Evolutionary conservation across 2,329 filamentous ascomycete genomes (phyloP).

Genomic region (Talaromyces funiculosus): DNA sequence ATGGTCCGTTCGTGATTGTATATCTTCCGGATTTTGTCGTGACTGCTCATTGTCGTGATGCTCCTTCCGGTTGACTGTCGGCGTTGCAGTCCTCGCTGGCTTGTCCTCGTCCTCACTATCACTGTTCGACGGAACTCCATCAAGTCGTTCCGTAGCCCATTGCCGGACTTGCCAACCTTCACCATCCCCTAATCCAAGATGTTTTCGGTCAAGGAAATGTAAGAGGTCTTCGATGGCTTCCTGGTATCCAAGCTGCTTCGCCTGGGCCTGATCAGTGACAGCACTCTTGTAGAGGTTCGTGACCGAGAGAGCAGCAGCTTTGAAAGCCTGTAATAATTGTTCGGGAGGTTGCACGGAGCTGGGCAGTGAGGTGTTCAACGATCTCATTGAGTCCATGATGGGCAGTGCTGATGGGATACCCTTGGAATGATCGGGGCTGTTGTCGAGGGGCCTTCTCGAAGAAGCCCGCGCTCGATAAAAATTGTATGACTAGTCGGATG

Average conservation of each 20-base stretch:
- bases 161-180: constrained; percentile 64
- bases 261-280: constrained; percentile 67
- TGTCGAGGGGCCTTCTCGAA: constrained; percentile 3
- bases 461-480: constrained; percentile 6
- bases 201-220: constrained; percentile 75
- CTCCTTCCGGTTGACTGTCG: constrained; percentile 29
- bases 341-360: constrained; percentile 45
- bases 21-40: constrained; percentile 17
- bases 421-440: not conserved
- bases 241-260: constrained; percentile 79
- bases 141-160: constrained; percentile 50
- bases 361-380: constrained; percentile 58
- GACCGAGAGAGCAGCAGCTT: constrained; percentile 83
- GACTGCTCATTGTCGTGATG: constrained; percentile 22
- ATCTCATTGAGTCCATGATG: constrained; percentile 60
- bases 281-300: constrained; percentile 96
- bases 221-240: constrained; percentile 88
- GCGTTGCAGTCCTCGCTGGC: constrained; percentile 32
- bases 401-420: not conserved
- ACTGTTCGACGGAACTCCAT: constrained; percentile 33
- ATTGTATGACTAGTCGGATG: not conserved
- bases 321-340: constrained; percentile 78
- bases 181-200: constrained; percentile 70
- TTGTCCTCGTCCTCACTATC: constrained; percentile 46
- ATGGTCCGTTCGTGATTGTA: not conserved